Evolutionary conservation across 768 basidiomycete species (phyloP).

Genomic region (Pholiota molesta): DNA sequence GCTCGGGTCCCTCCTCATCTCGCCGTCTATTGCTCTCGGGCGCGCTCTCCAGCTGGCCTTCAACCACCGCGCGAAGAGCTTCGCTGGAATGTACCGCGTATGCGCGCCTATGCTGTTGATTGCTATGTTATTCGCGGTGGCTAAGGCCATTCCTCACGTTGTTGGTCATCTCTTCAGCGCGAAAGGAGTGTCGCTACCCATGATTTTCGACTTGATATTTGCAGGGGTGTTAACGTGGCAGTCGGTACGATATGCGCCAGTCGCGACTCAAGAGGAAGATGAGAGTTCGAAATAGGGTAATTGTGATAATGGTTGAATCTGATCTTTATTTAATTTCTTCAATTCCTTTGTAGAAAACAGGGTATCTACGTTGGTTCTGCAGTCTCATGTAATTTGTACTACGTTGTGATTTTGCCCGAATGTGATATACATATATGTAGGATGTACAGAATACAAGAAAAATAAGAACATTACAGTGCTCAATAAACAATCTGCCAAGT

Average conservation of each 20-base stretch:
- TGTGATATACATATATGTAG: too few relatives aligned
- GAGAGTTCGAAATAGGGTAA: neutral
- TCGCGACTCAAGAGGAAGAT: neutral
- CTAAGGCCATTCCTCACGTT: neutral
- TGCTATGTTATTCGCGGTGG: neutral
- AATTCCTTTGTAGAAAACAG: too few relatives aligned
- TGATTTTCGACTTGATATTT: neutral
- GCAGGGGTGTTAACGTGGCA: neutral
- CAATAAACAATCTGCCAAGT: too few relatives aligned
- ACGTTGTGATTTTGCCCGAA: too few relatives aligned
- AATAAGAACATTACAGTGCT: too few relatives aligned
- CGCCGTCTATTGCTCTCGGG: slow-evolving; percentile 11
- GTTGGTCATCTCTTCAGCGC: neutral
- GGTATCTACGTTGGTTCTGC: too few relatives aligned
- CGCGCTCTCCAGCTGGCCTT: slow-evolving; percentile 15
- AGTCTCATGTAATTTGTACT: too few relatives aligned
- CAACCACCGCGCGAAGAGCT: slow-evolving; percentile 14
- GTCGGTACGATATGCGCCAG: neutral
- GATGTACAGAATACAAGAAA: too few relatives aligned
- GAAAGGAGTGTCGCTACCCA: neutral
- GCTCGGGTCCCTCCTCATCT: neutral
- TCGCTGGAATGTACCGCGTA: slow-evolving; percentile 15
- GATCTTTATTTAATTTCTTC: too few relatives aligned
- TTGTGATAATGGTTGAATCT: too few relatives aligned
- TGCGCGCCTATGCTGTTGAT: neutral